Conservation (phyloP, 1,139 yeast genomes). For the Geotrichum histeridarum region DNA sequence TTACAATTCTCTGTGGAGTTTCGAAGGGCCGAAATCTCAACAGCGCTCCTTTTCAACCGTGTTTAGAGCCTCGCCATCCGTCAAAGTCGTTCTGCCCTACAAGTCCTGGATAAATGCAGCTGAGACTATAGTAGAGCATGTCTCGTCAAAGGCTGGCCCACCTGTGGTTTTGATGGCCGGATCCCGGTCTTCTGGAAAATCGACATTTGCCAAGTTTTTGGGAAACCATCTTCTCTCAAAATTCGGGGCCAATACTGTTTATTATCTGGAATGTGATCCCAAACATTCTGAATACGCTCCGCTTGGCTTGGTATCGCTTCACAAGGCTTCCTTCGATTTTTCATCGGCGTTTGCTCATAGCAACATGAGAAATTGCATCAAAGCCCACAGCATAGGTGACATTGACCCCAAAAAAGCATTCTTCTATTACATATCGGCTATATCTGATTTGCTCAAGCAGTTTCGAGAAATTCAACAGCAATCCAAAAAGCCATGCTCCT, state of each 20-base stretch:
- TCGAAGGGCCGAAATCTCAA: not conserved
- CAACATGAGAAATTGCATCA: slow-evolving; percentile 26
- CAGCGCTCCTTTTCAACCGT: slow-evolving; percentile 19
- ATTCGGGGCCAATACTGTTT: slow-evolving; percentile 28
- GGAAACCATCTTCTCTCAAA: slow-evolving; percentile 42
- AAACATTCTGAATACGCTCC: slow-evolving; percentile 80
- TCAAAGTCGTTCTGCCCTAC: slow-evolving; percentile 21
- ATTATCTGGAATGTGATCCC: slow-evolving; percentile 77
- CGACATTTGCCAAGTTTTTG: slow-evolving; percentile 59
- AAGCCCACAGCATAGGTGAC: slow-evolving; percentile 60
- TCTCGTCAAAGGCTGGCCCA: slow-evolving; percentile 6
- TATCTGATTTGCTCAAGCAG: slow-evolving; percentile 42
- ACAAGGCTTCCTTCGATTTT: slow-evolving; percentile 23
- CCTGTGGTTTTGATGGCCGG: slow-evolving; percentile 48
- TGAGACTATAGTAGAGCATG: not conserved
- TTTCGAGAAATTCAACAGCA: slow-evolving; percentile 29
- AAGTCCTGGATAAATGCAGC: slow-evolving; percentile 29
- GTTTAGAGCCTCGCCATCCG: slow-evolving; percentile 19
- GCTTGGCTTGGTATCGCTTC: slow-evolving; percentile 62
- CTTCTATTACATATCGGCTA: slow-evolving; percentile 46
- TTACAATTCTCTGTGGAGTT: slow-evolving; percentile 5
- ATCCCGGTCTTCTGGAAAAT: slow-evolving; percentile 78
- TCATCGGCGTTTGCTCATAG: slow-evolving; percentile 37
- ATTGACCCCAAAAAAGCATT: slow-evolving; percentile 72
- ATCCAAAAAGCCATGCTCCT: slow-evolving; percentile 35